Evolutionary conservation across 352 stramenopile genomes (phyloP).

Genomic region (Albugo candida): DNA sequence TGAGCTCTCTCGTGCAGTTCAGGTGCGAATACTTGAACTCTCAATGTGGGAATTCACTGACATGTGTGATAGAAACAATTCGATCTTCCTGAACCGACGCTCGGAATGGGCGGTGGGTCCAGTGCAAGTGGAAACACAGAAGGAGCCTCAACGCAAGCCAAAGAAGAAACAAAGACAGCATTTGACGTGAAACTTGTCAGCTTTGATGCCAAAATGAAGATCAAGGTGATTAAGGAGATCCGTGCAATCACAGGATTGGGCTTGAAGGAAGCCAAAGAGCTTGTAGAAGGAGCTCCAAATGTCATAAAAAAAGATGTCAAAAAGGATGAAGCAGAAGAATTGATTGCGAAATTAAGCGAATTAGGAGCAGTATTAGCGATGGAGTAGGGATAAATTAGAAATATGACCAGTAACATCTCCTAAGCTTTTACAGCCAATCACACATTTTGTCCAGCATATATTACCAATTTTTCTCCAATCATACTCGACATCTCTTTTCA

Average conservation of each 20-base stretch:
- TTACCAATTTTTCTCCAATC: neutral
- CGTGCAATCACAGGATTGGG: slow-evolving; percentile 85
- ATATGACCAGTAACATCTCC: neutral
- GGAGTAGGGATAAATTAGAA: slow-evolving; percentile 34
- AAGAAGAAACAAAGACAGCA: slow-evolving; percentile 84
- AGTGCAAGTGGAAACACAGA: slow-evolving; percentile 3
- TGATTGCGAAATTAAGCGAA: slow-evolving; percentile 42
- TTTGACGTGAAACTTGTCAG: slow-evolving; percentile 92
- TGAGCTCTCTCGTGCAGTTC: slow-evolving; percentile 67
- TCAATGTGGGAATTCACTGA: neutral
- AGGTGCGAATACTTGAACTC: slow-evolving; percentile 20
- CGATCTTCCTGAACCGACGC: slow-evolving; percentile 59
- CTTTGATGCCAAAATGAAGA: slow-evolving; percentile 95
- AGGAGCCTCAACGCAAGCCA: slow-evolving; percentile 25
- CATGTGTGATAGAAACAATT: slow-evolving; percentile 50
- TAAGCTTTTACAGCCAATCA: neutral
- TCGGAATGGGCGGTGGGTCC: slow-evolving; percentile 38
- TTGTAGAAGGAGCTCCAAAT: slow-evolving; percentile 85
- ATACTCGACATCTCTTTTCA: neutral
- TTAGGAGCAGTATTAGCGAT: slow-evolving; percentile 63
- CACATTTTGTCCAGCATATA: neutral
- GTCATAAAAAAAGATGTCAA: slow-evolving; percentile 94
- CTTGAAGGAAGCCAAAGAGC: slow-evolving; percentile 93
- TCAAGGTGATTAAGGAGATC: slow-evolving; percentile 98
- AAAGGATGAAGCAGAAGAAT: slow-evolving; percentile 84